Evolutionary conservation across 345 rosid genomes (phyloP).

Genomic region (Turnera subulata): DNA sequence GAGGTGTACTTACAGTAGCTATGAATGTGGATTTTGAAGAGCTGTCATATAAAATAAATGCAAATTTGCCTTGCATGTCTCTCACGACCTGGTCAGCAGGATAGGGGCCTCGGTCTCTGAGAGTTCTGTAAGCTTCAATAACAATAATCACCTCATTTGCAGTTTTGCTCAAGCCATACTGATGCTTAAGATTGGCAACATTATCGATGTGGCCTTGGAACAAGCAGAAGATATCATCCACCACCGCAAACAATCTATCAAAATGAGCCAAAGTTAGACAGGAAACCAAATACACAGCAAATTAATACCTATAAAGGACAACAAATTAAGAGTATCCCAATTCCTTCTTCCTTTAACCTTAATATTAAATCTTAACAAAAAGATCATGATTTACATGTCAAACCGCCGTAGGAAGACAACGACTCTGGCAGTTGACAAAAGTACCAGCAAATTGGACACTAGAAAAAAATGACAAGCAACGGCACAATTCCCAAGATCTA

Average conservation of each 20-base stretch:
- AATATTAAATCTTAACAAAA: too few species aligned
- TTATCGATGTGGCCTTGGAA: constrained; percentile 95
- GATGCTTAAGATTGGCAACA: constrained; percentile 79
- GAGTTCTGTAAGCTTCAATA: constrained; percentile 88
- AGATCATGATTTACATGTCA: too few species aligned
- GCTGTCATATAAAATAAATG: constrained; percentile 71
- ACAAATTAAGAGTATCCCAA: too few species aligned
- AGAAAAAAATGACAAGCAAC: too few species aligned
- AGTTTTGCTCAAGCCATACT: constrained; percentile 80
- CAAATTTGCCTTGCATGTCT: constrained; percentile 75
- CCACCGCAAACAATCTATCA: constrained; percentile 76
- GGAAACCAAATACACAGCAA: too few species aligned
- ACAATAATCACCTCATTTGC: constrained; percentile 86
- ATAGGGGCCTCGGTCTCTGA: constrained; percentile 94
- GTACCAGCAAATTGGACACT: too few species aligned
- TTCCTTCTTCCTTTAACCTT: too few species aligned
- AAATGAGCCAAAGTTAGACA: neutral
- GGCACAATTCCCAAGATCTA: too few species aligned
- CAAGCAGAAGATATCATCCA: constrained; percentile 90
- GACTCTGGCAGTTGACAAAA: too few species aligned
- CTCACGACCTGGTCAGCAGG: constrained; percentile 90
- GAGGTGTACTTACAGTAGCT: constrained; percentile 55
- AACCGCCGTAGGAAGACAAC: too few species aligned
- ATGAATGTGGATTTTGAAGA: constrained; percentile 55
- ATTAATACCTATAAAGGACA: too few species aligned